Evolutionary conservation across 257 asterid genomes (phyloP).

Genomic region (Oldenlandia corymbosa): DNA sequence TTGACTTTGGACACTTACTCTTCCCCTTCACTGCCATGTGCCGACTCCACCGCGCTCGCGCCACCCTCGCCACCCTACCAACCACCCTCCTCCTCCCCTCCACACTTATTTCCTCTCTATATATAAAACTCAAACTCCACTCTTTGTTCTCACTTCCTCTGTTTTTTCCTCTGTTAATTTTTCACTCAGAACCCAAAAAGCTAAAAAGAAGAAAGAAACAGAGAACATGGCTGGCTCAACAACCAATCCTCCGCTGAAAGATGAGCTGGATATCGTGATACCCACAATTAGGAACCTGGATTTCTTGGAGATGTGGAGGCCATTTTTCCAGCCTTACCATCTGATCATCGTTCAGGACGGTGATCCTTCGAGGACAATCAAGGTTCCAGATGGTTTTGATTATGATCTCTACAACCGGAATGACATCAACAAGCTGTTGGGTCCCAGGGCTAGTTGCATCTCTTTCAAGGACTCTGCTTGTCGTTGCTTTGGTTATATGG

Average conservation of each 20-base stretch:
- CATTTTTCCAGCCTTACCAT: conserved; percentile 73
- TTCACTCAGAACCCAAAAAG: neutral
- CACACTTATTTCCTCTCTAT: neutral
- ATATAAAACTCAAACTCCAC: conserved; percentile 7
- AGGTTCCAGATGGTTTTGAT: conserved; percentile 74
- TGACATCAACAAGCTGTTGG: conserved; percentile 70
- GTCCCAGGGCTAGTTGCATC: conserved; percentile 77
- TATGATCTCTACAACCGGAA: conserved; percentile 79
- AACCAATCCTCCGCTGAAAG: conserved; percentile 55
- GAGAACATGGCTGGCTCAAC: conserved; percentile 43
- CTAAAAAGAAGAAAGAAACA: neutral
- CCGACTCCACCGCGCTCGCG: conserved; percentile 25
- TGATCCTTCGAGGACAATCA: conserved; percentile 70
- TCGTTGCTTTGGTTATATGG: conserved; percentile 90
- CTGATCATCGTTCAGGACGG: conserved; percentile 92
- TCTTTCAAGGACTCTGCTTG: conserved; percentile 97
- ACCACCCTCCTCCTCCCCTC: neutral
- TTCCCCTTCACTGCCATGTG: conserved; percentile 2
- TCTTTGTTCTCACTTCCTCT: neutral
- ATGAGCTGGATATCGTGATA: conserved; percentile 83
- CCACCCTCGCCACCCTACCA: conserved; percentile 24
- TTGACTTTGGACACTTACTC: conserved; percentile 3
- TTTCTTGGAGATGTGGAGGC: conserved; percentile 94
- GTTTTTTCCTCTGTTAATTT: neutral
- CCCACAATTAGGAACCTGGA: conserved; percentile 88